Base-by-base conservation (phyloP, 257 asterid species). In the Nicotiana noctiflora region DNA sequence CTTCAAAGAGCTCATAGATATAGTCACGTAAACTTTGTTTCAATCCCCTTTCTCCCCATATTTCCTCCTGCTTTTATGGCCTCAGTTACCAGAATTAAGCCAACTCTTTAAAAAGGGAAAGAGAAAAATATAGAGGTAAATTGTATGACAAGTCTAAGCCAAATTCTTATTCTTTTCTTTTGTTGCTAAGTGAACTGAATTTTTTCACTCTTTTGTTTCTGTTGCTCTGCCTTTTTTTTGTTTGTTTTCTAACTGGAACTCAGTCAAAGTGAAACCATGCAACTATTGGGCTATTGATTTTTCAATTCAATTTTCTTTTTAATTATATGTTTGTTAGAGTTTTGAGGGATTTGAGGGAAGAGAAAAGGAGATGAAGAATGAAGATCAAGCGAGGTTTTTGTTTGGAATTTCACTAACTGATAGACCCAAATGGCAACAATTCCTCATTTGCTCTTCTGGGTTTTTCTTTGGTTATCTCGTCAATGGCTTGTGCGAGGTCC, bases 401-500 rank as follows among this genome's bases (percentile, higher is more conserved):
- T 91, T 93, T 82, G 95, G 98, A 83, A 91, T 95, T 64, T 91
- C 98, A 21, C 79, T 95, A 57, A 85, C 93, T 12, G 90, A 87
- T 32, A 86, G 91, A 61, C 91, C 98, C 62, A 89, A 78, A 81
- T 95, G 97, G 98, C 93, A 93, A 46, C 98, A 92, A 87, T 95
- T 95, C 85, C 82, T 95, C 60, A 90, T 95, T 44, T 95, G 97
- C 76, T 91, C 98, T 18, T 89, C 98, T 66, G 98, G 97, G 0
- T 95, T 92, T 88, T 95, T 95, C 89, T 95, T 92, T 80, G 98
- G 98, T 56, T 95, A 93, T 65, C 98, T 95, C 23, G 95, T 95
- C 82, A 95, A 95, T 88, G 98, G 98, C 63, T 75, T 93, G 59
- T 95, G 98, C n/a, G 98, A 95, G 98, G 98, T 93, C 34, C 65